Base-by-base conservation (phyloP, 2,329 filamentous ascomycete genomes). In the Talaromyces islandicus region DNA sequence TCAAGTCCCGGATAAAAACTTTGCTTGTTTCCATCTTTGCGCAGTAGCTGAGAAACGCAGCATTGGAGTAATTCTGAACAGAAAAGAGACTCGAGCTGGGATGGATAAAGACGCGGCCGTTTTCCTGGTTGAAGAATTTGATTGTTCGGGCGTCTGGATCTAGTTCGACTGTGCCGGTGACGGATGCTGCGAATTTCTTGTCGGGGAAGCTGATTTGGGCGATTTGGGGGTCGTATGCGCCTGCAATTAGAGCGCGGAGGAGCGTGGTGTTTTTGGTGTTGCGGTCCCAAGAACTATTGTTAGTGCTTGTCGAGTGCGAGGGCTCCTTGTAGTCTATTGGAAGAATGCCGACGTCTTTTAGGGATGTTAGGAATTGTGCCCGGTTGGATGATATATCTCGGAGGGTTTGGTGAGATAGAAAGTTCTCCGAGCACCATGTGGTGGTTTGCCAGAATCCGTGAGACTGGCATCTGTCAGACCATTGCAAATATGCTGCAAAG, bases 131-230 rank as follows among this genome's bases (percentile, higher is more conserved):
- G 75, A 91, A 97, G 77, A 92, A 99, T 72, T 92, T 94, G 76
- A 99, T 97, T 3, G 89, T 90, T 57, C 87, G 84, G 4, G 93
- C 93, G 75, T 97, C 93, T 0, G 93, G 93, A 70, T 99, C 94
- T 7, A 97, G 81, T 72, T 94, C 93, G 1, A 97, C 90, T 0
- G 94, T 91, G 7, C 94, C 94, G 0, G 91, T 90, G 64, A 95
- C 85, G 2, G 90, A 91, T 38, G 88, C 86, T 12, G 90, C 90
- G 74, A 95, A 99, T 74, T 97, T 97, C 79, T 96, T 96, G 76
- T 96, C 91, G 0, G 94, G 94, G 66, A 97, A 91, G 65, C 92
- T 88, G 70, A 99, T 96, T 57, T 92, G 86, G 14, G 92, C 92
- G 64, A 97, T 86, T 75, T 97, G 93, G 0, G 94, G 94, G 30